phyloP scores from a whole-genome alignment of 257 asterid genomes.

The Rubia yunnanensis region DNA sequence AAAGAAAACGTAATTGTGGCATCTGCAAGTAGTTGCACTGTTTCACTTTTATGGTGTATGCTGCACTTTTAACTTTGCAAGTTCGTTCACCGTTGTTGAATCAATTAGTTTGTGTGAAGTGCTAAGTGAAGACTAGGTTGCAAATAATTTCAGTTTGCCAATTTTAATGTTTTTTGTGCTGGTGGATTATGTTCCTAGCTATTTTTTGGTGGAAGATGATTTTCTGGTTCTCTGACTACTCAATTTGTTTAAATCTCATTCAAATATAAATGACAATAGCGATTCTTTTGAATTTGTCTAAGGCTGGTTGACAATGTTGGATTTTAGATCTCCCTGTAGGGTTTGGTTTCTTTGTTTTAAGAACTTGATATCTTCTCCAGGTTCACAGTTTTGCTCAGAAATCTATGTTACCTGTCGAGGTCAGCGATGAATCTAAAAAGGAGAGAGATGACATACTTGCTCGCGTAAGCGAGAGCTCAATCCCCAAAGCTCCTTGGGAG shows the following conservation, averaged over 20 bases:
- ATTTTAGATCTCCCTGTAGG: background rate
- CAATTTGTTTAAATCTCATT: background rate
- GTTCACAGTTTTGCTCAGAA: constrained; percentile 54
- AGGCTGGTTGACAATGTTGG: background rate
- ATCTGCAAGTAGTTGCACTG: background rate
- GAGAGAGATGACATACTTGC: constrained; percentile 62
- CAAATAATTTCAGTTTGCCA: background rate
- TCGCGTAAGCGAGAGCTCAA: constrained; percentile 37
- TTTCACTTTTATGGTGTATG: background rate
- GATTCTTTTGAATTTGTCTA: background rate
- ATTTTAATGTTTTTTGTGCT: background rate
- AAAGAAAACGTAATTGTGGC: background rate
- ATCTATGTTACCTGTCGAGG: constrained; percentile 31
- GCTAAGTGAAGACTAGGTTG: background rate
- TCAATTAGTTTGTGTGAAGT: background rate
- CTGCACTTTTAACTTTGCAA: background rate
- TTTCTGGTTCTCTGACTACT: background rate
- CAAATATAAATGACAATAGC: background rate
- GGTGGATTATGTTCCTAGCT: too few relatives aligned
- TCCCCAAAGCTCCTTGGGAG: constrained; percentile 99
- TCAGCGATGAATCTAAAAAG: constrained; percentile 41
- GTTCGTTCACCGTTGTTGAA: background rate
- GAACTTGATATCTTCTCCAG: constrained; percentile 32
- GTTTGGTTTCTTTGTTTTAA: constrained; percentile 4
- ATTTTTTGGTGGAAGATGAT: constrained; percentile 1